Evolutionary conservation across 2,329 filamentous ascomycete species (phyloP), one percentile per base, ranked within the genome.

Genomic region (Sclerotinia spermophila): DNA sequence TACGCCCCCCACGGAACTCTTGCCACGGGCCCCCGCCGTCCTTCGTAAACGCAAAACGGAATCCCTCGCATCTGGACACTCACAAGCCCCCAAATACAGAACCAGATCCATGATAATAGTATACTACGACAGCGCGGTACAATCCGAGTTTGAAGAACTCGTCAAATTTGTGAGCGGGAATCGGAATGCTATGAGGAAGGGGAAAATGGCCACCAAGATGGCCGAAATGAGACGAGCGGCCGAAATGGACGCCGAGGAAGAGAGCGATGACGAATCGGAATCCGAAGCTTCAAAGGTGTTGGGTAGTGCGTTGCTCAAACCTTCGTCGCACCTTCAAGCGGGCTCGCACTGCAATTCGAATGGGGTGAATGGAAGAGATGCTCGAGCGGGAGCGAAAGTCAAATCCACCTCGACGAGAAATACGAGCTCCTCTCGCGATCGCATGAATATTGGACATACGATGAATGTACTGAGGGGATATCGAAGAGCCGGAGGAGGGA

Each of bases 51-150:
- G 78, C 35, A 80, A 79, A 66, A 79, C 78, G 4, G 78, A 76
- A 35, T 79, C 78, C 40, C 69, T 79, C 35, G 76, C 76, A 5
- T 79, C 78, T 2, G 75, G 72, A 15, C 76, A 77, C 53, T 77
- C 77, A 2, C n/a, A 72, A 27, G 72, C 69, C 13, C 75, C 77
- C 13, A 79, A 79, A 73, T 91, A 91, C 79, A 89, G 92, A 69
- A 89, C 89, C 5, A 87, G 91, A 74, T 90, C 86, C 71, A 91
- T 93, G 85, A 90, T 95, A 61, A 90, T 96, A 55, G 92, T 97
- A n/a, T 94, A 93, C 81, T 97, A 97, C 79, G 94, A 97, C 79
- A 92, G 91, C 75, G 90, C 93, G 73, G 90, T 96, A 5, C 94
- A 97, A 79, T 88, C 88, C 66, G 89, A 90, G 53, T 93, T 97